Evolutionary conservation across 306 rosid species (phyloP), one percentile per base, ranked within the genome.

Genomic region (Trichosanthes cucumerina): DNA sequence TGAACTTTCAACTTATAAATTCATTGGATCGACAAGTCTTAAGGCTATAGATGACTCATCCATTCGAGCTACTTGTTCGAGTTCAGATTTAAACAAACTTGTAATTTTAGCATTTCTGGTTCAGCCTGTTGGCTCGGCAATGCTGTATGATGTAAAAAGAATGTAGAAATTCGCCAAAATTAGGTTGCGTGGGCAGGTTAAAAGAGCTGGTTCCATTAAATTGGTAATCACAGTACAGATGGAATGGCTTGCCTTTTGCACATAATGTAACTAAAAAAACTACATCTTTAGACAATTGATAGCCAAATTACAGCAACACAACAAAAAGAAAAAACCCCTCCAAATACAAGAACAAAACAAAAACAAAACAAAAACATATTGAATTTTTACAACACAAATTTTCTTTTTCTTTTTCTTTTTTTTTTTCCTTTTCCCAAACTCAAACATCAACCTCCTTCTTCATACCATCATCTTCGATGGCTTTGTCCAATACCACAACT

Each of bases 401-500:
- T 23, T 24, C 28, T 10, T 19, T 6, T 15, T 31, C 16, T 16
- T 63, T 15, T 31, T 1, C 6, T n/a, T 58, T 24, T 23, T 24
- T 13, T 10, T 19, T 6, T 15, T 31, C 16, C 50, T 63, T 15
- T 31, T 1, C 6, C n/a, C 43, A 54, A 81, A 75, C 50, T 49
- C 21, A 82, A 79, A 84, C 92, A 66, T 79, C 93, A 88, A 89
- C 91, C 85, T 78, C 82, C 87, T 81, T 84, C 87, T 81, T 84
- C 26, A 18, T 64, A 34, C 47, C 47, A 74, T 85, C 89, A 95
- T 86, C 96, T 89, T 88, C 85, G 81, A 85, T 82, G 87, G 93
- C 50, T 79, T 91, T 91, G 84, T 89, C 97, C 82, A 91, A 91
- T 81, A 87, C 92, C 85, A 88, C 73, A 58, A 92, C 89, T 83